Evolutionary conservation across 2,329 filamentous ascomycete species (phyloP).

Genomic region (Boeremia exigua): DNA sequence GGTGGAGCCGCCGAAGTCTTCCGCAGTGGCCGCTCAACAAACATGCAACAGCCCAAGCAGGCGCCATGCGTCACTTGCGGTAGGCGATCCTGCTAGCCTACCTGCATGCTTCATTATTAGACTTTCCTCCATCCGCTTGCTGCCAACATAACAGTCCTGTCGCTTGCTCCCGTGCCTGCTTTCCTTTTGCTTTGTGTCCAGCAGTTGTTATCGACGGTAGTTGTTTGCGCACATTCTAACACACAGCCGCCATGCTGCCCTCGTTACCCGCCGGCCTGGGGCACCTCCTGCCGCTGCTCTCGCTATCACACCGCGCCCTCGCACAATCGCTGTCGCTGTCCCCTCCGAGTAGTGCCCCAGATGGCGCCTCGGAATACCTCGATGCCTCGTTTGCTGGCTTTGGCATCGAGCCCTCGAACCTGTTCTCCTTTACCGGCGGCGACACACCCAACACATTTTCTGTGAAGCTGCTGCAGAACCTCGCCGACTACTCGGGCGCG

Average conservation of each 20-base stretch:
- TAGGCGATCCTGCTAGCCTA: constrained; percentile 13
- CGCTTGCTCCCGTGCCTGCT: constrained; percentile 6
- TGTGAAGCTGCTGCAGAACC: constrained; percentile 57
- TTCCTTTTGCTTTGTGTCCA: neutral
- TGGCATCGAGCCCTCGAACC: constrained; percentile 60
- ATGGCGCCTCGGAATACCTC: constrained; percentile 44
- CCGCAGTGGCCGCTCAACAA: constrained; percentile 15
- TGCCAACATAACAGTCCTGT: constrained; percentile 13
- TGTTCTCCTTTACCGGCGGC: constrained; percentile 59
- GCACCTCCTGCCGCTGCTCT: constrained; percentile 24
- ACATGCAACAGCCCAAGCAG: constrained; percentile 12
- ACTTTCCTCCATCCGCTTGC: constrained; percentile 11
- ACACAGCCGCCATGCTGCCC: constrained; percentile 24
- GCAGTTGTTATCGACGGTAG: constrained; percentile 13
- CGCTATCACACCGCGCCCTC: constrained; percentile 26
- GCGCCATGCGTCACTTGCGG: constrained; percentile 18
- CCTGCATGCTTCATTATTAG: constrained; percentile 13
- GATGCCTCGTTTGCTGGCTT: constrained; percentile 57
- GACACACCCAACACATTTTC: constrained; percentile 52
- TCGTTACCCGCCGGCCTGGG: constrained; percentile 22
- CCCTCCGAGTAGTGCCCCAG: constrained; percentile 35
- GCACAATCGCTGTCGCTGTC: constrained; percentile 44
- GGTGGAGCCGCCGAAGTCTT: constrained; percentile 16
- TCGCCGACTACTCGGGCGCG: constrained; percentile 57
- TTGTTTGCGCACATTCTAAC: constrained; percentile 5